A percentile compares a stretch with the other conserved stretches of the same genome.
phyloP scores from a whole-genome alignment of 768 basidiomycete genomes.

The Agaricus blazei region DNA sequence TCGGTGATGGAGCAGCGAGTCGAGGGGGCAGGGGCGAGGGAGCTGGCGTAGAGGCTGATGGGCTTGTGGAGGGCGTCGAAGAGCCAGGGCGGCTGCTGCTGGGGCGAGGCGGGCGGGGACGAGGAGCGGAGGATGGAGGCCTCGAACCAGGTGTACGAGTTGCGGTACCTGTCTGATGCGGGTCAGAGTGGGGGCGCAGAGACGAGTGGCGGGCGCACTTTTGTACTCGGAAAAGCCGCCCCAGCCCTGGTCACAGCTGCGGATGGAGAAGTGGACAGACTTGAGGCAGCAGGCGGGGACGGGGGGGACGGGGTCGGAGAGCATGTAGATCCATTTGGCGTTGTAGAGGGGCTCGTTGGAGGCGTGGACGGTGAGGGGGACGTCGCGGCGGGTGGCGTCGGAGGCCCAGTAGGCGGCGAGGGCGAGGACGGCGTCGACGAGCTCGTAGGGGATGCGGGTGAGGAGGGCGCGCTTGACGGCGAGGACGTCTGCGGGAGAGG shows the following conservation, averaged over 20 bases:
- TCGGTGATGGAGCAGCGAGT: conserved; percentile 2
- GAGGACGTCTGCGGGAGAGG: conserved; percentile 6
- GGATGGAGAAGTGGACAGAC: conserved; percentile 14
- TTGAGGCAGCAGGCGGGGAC: conserved; percentile 9
- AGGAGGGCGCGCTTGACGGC: conserved; percentile 6
- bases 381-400: conserved; percentile 6
- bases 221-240: conserved; percentile 17
- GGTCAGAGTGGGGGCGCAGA: background rate
- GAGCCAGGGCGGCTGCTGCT: background rate
- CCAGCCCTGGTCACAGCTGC: conserved; percentile 29
- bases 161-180: conserved; percentile 21
- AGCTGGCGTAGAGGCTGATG: background rate
- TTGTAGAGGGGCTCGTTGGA: background rate
- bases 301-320: conserved; percentile 12
- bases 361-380: background rate
- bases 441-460: conserved; percentile 13
- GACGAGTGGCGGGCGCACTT: conserved; percentile 13
- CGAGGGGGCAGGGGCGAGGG: background rate
- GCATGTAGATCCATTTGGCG: conserved; percentile 12
- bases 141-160: conserved; percentile 30
- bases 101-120: background rate
- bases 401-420: conserved; percentile 17
- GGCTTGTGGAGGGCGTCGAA: background rate
- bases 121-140: conserved; percentile 21
- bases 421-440: conserved; percentile 13